These are phyloP conservation scores for Cryptosporidium meleagridis DNA, from an alignment of 169 alveolate genomes.

Conservation along the genomic window DNA sequence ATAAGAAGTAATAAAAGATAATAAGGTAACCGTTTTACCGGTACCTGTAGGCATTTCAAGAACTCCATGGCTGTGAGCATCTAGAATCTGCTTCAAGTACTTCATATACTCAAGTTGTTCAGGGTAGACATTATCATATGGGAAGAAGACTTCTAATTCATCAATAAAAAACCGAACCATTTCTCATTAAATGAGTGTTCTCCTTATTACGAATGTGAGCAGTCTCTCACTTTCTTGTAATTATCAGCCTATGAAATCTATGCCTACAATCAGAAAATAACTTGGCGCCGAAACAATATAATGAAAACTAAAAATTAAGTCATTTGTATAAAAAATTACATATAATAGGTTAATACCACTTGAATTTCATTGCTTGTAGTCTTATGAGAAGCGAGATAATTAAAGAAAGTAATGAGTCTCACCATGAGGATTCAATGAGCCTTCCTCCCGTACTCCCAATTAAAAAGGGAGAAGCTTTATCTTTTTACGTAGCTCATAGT, in stretches of 20 bases:
- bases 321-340: not conserved
- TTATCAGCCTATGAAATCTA: not conserved
- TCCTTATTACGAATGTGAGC: not conserved
- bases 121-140: slow-evolving; percentile 94
- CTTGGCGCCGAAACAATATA: not conserved
- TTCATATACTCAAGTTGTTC: slow-evolving; percentile 94
- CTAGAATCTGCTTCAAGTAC: slow-evolving; percentile 88
- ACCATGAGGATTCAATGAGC: not conserved
- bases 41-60: slow-evolving; percentile 99
- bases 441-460: slow-evolving; percentile 41
- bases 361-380: not conserved
- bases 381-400: not conserved
- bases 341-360: not conserved
- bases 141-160: slow-evolving; percentile 93
- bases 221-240: not conserved
- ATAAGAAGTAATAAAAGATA: slow-evolving; percentile 92
- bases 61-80: slow-evolving; percentile 95
- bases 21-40: slow-evolving; percentile 96
- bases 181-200: not conserved
- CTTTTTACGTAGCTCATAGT: slow-evolving; percentile 75
- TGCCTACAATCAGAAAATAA: not conserved
- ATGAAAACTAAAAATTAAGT: not conserved
- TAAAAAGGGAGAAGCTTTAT: slow-evolving; percentile 20
- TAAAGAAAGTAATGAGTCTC: not conserved
- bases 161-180: slow-evolving; percentile 90